Base-by-base conservation (phyloP, 176 grass and related monocot genomes). In the Triticum turgidum region DNA sequence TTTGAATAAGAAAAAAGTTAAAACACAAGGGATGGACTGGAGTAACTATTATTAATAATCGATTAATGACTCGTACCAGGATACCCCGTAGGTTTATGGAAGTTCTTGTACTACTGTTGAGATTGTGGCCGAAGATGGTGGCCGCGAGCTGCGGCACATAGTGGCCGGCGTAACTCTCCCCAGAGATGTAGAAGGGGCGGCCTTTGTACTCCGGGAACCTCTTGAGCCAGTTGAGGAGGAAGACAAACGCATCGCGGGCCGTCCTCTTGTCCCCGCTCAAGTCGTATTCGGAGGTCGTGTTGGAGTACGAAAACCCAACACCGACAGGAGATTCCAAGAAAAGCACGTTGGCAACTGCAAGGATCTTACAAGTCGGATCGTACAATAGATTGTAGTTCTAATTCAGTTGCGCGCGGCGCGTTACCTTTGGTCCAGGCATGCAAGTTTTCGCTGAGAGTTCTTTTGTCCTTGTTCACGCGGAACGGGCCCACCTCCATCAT, bases 401-500 rank as follows among this genome's bases (percentile, higher is more conserved):
- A 9, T 71, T 24, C 11, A 22, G 49, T 51, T 22, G 9, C 33
- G 17, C 1, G 4, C 38, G 9, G 7, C 8, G 6, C 34, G 11
- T 54, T 38, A 88, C 90, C 82, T 15, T 88, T 73, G 44, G 77
- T 92, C 90, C 90, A 92, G 14, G 90, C 70, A 11, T 77, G 67
- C 38, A 4, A 25, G 34, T 92, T 92, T 56, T 2, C 54, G 35
- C 69, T 25, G 3, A 92, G 90, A 9, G 78, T 73, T 54, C 45
- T 86, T 0, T 78, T 44, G 21, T 92, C 86, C 1, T 78, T 86
- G 5, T 82, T 82, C 3, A 91, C 76, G 39, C 82, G 35, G 82
- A 91, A 91, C 18, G 86, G 86, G 14, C 90, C 87, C 0, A 92
- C 14, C 37, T 92, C 90, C 21, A 61, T 5, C 79, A 92, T 89